Base-by-base conservation (phyloP, 2,329 filamentous ascomycete species). In the Trichoderma guizhouense region DNA sequence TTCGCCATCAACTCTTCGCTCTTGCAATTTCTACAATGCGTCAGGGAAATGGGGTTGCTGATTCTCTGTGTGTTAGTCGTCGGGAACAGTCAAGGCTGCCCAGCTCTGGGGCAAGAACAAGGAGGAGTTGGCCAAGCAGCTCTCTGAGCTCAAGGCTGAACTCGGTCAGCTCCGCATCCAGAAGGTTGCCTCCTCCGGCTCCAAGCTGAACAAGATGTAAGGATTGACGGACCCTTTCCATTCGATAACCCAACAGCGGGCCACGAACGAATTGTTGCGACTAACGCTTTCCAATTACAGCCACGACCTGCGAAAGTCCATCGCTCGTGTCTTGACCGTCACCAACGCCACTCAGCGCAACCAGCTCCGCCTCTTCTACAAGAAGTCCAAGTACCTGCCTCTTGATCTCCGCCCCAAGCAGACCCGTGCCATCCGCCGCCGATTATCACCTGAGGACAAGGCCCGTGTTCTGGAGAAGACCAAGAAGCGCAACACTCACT, bases 291-390 rank as follows among this genome's bases (percentile, higher is more conserved):
- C 26, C 71, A 73, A 72, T 15, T 73, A 79, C 80, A 98, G 95
- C 87, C 94, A 97, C 89, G 97, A 99, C 86, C 90, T 99, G 85
- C 95, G 96, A 90, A 99, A 99, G 91, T 97, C 95, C 78, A 98
- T 99, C 86, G 97, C 96, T 83, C 95, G 95, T 83, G 93, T 98
- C 86, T 92, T 99, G 81, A 99, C 96, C 86, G 90, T 99, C 88
- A 97, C 99, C 92, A 99, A 98, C 91, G 92, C 94, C 87, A 98
- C 97, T 91, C 96, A 99, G 90, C 93, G 97, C 85, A 89, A 94
- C 79, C 95, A 98, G 88, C 94, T 99, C 82, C 94, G 95, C 81
- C 90, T 98, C 79, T 98, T 98, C 93, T 99, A 99, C 92, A 97
- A 97, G 91, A 93, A 92, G 92, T 98, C 98, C 93, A 98, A 98